Base-by-base conservation (phyloP, 768 basidiomycete genomes). In the Mycena floridula region DNA sequence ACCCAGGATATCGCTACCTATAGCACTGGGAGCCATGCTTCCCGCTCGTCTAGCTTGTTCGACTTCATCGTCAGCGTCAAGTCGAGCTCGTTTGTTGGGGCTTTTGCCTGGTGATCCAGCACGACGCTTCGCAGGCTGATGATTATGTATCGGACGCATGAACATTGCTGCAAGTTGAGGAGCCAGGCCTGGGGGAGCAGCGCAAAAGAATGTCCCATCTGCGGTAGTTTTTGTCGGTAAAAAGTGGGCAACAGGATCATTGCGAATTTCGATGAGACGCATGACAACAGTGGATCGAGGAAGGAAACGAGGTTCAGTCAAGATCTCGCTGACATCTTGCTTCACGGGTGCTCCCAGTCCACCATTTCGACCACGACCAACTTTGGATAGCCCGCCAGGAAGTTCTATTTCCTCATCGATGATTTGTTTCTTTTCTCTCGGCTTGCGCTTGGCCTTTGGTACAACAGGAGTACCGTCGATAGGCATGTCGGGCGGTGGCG, bases 401-500 rank as follows among this genome's bases (percentile, higher is more conserved):
- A 93, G 76, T 62, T 97, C 93, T 6, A 87, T 93, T 36, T 90
- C 78, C n/a, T 79, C 75, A 60, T 97, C 94, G 44, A 95, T 86
- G 37, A 93, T 89, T 52, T 89, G 85, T 63, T 86, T 94, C 73
- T 84, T 89, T 56, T 85, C 82, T 51, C 77, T 81, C 26, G 61
- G 51, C 62, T 82, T 76, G 54, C 76, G 68, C 67, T 76, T 69
- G 56, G 55, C 58, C 47, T 70, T 72, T 26, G 55, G 40, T 48
- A 56, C 67, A n/a, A 57, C 61, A 11, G 62, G 54, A 40, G 66
- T 44, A 20, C 48, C 40, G 16, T 51, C 43, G 15, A 43, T 66
- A 27, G 68, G 63, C 30, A 67, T 69, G n/a, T 77, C 75, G 11
- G 83, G 82, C 2, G 85, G 86, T 21, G 91, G 90, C 2, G 91